Conservation (phyloP, 768 basidiomycete species). For the Auricularia sp. region DNA sequence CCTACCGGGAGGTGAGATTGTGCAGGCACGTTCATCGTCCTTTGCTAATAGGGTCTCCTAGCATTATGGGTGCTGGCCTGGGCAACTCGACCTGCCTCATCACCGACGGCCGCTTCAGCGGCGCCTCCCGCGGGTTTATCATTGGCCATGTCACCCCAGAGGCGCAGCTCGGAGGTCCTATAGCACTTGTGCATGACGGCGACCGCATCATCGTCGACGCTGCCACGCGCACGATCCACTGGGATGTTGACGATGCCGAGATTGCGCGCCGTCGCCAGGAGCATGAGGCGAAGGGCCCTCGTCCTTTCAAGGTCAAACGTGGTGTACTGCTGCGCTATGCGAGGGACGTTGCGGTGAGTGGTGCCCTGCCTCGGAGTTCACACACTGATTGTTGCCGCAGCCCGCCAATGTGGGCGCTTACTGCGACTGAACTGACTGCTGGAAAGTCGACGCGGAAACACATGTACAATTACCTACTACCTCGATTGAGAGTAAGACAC, state of each 20-base stretch:
- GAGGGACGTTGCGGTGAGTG: conserved; percentile 72
- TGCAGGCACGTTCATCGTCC: neutral
- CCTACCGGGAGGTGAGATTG: neutral
- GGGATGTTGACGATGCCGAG: conserved; percentile 63
- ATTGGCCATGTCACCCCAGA: conserved; percentile 54
- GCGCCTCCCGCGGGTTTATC: conserved; percentile 62
- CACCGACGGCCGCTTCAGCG: conserved; percentile 85
- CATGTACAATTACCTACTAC: too few relatives aligned
- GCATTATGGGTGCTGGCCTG: conserved; percentile 77
- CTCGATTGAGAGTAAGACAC: too few relatives aligned
- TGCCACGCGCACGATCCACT: conserved; percentile 52
- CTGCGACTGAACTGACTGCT: conserved; percentile 44
- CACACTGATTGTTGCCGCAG: conserved; percentile 26
- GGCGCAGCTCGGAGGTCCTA: conserved; percentile 75
- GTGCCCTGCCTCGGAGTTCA: neutral
- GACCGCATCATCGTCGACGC: conserved; percentile 71
- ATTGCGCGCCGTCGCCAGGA: conserved; percentile 46
- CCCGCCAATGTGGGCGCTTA: conserved; percentile 77
- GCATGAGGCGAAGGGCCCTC: conserved; percentile 63
- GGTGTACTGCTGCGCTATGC: conserved; percentile 76
- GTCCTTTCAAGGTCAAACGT: conserved; percentile 54
- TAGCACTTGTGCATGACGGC: conserved; percentile 78
- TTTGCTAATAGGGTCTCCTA: conserved; percentile 21
- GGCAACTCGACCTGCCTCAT: conserved; percentile 70
- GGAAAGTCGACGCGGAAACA: too few relatives aligned